Percentiles rank a stretch among this genome's conserved stretches.
Evolutionary conservation across 2,329 filamentous ascomycete genomes (phyloP).

Genomic region (Fusarium sublunatum): DNA sequence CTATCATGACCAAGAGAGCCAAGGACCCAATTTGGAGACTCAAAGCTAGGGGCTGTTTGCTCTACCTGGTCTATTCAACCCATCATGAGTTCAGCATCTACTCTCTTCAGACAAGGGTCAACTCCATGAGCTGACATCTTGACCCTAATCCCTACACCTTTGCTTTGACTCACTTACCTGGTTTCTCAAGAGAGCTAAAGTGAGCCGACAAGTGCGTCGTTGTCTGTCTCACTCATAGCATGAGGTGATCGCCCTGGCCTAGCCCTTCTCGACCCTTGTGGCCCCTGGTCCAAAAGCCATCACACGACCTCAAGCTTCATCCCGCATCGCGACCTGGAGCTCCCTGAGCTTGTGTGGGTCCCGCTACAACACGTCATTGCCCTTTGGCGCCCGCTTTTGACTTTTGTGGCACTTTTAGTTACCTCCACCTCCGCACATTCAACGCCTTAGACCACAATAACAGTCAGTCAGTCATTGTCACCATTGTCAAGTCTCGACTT

Average conservation of each 20-base stretch:
- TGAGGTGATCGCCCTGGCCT: constrained; percentile 25
- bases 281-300: constrained; percentile 24
- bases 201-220: constrained; percentile 7
- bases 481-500: too few relatives aligned
- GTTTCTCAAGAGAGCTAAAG: neutral
- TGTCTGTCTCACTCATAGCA: constrained; percentile 13
- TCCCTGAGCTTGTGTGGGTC: constrained; percentile 48
- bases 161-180: too few relatives aligned
- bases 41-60: neutral
- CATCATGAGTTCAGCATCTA: constrained; percentile 19
- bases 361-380: constrained; percentile 38
- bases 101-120: neutral
- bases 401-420: constrained; percentile 25
- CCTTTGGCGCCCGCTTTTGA: constrained; percentile 21
- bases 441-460: constrained; percentile 4
- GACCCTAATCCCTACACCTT: constrained; percentile 8
- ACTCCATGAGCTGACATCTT: constrained; percentile 12
- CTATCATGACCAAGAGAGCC: neutral
- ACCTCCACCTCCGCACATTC: constrained; percentile 45
- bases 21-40: neutral
- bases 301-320: constrained; percentile 37
- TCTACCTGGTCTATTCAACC: neutral
- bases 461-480: too few relatives aligned
- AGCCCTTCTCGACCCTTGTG: constrained; percentile 20
- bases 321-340: constrained; percentile 44